Evolutionary conservation across 2,329 filamentous ascomycete genomes (phyloP).

Genomic region (Ophiocordyceps sinensis): DNA sequence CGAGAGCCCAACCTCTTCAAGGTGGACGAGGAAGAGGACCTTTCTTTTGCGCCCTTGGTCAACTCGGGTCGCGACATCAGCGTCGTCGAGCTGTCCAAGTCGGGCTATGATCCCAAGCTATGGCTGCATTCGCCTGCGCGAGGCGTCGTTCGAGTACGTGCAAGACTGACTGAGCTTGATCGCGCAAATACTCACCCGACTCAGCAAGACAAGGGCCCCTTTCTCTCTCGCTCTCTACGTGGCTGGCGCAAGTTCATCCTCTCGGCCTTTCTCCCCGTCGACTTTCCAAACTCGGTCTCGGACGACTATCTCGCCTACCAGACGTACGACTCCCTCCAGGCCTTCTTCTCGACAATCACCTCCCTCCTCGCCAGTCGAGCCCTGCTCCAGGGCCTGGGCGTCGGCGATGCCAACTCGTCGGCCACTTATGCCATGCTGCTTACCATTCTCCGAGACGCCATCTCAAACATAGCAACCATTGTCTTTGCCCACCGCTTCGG

Average conservation of each 20-base stretch:
- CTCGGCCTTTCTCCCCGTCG: slow-evolving; percentile 70
- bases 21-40: background rate
- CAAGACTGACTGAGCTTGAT: too few species aligned
- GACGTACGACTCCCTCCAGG: slow-evolving; percentile 62
- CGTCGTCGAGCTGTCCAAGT: slow-evolving; percentile 22
- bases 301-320: slow-evolving; percentile 68
- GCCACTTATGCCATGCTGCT: slow-evolving; percentile 71
- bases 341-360: slow-evolving; percentile 71
- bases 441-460: slow-evolving; percentile 68
- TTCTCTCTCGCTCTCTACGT: slow-evolving; percentile 13
- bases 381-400: slow-evolving; percentile 65
- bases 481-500: slow-evolving; percentile 73
- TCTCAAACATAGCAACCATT: slow-evolving; percentile 72
- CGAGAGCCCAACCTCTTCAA: background rate
- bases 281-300: slow-evolving; percentile 79
- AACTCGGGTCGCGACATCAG: slow-evolving; percentile 13
- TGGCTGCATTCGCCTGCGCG: slow-evolving; percentile 18
- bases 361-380: slow-evolving; percentile 68
- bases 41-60: slow-evolving; percentile 11
- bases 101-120: slow-evolving; percentile 17
- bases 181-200: background rate
- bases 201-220: slow-evolving; percentile 8
- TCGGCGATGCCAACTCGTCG: slow-evolving; percentile 65
- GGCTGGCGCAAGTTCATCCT: slow-evolving; percentile 28
- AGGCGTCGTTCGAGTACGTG: slow-evolving; percentile 12